Base-by-base conservation (phyloP, 345 rosid species). In the Citrus glauca region DNA sequence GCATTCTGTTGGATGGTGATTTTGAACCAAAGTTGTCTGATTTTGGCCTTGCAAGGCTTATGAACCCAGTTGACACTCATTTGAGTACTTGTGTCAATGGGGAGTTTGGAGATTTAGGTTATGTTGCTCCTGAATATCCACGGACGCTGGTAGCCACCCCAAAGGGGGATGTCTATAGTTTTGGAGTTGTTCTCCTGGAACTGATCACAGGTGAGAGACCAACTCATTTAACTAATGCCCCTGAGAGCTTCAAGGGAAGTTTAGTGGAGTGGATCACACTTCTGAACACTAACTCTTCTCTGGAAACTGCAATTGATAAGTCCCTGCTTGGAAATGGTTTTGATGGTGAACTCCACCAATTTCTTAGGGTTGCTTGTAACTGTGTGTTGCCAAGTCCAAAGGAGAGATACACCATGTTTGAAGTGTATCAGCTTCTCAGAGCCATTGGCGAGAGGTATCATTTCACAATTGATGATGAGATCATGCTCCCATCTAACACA, bases 101-200 rank as follows among this genome's bases (percentile, higher is more conserved):
- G 24, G 82, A 82, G 35, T 62, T 73, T 9, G 76, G 85, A 55
- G 83, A 85, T 45, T 59, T 60, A 13, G 80, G 73, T 13, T 78
- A 73, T 63, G 74, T 74, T 6, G 79, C 79, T 33, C 82, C 76
- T 28, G 84, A 78, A 38, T 78, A 74, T 57, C 14, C 63, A 9
- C 37, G 69, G 22, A 82, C 79, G 5, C n/a, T 78, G 25, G 82
- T 78, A 40, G 79, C 77, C 7, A 69, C 84, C 8, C 76, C 69
- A 4, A 82, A 85, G 45, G 85, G 78, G 2, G 87, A 85, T 62
- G 80, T 85, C 24, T 78, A 66, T 27, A 72, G 78, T 53, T 80
- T 77, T 22, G 85, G 87, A 40, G 63, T 75, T 27, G 79, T 85
- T 28, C 79, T 82, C 70, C 70, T 80, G 22, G 85, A 85, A 73